Conservation (phyloP, 805 yeast species). For the Pichia scutulata region DNA sequence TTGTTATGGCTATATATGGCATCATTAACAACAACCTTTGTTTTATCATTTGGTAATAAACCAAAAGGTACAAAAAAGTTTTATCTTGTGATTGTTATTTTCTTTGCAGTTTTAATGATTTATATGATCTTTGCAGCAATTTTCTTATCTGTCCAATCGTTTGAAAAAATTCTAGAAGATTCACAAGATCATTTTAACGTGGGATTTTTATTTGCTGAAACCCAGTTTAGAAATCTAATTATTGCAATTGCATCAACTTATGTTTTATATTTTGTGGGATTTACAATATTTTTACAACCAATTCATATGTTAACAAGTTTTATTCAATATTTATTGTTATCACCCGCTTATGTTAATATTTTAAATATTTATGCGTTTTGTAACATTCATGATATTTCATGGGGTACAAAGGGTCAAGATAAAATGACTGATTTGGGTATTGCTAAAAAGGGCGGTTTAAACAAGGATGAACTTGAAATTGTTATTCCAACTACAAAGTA, state of each 20-base stretch:
- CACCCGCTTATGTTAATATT: slow-evolving; percentile 88
- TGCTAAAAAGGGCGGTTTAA: slow-evolving; percentile 50
- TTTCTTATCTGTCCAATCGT: slow-evolving; percentile 61
- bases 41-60: slow-evolving; percentile 86
- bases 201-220: slow-evolving; percentile 48
- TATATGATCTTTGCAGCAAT: slow-evolving; percentile 86
- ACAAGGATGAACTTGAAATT: slow-evolving; percentile 57
- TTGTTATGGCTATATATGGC: slow-evolving; percentile 82
- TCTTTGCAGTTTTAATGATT: slow-evolving; percentile 83
- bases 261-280: slow-evolving; percentile 67
- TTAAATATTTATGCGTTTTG: slow-evolving; percentile 92
- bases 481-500: slow-evolving; percentile 68
- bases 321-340: slow-evolving; percentile 69
- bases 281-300: slow-evolving; percentile 80
- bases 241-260: slow-evolving; percentile 85
- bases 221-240: slow-evolving; percentile 75
- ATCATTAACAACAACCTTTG: slow-evolving; percentile 76
- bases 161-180: slow-evolving; percentile 32
- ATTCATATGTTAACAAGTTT: slow-evolving; percentile 89
- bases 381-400: slow-evolving; percentile 90
- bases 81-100: slow-evolving; percentile 63
- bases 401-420: slow-evolving; percentile 93
- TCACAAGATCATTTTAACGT: slow-evolving; percentile 35
- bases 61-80: slow-evolving; percentile 84
- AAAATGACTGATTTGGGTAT: slow-evolving; percentile 71